These are phyloP conservation scores for Russula ochroleuca DNA, from an alignment of 768 basidiomycete species.

Conservation along the genomic window DNA sequence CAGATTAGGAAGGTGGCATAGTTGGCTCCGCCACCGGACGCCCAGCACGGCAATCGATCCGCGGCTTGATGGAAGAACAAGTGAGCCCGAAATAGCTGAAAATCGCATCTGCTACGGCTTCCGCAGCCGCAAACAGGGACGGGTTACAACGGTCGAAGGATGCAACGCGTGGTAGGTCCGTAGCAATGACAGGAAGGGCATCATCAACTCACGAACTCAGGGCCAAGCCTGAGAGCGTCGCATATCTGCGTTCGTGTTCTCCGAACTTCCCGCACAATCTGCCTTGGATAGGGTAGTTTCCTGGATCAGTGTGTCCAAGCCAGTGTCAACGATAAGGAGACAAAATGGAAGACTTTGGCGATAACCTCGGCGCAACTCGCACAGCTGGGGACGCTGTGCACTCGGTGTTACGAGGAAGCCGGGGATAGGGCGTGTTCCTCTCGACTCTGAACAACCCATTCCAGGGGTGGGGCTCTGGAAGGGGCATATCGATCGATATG, in stretches of 20 bases:
- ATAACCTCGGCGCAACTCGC: background rate
- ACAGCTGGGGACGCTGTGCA: background rate
- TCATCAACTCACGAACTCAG: slow-evolving; percentile 4
- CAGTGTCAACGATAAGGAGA: background rate
- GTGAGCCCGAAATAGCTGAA: background rate
- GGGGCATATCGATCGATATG: slow-evolving; percentile 15
- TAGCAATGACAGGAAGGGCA: background rate
- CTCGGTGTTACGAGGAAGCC: background rate
- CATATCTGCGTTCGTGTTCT: background rate
- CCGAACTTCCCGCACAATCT: background rate
- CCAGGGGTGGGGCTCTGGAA: slow-evolving; percentile 8
- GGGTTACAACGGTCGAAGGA: background rate
- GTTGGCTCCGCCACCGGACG: background rate
- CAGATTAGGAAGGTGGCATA: background rate
- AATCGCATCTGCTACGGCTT: background rate
- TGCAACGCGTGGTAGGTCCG: background rate
- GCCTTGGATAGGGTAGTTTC: background rate
- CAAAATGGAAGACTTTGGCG: background rate
- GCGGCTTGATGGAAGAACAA: background rate
- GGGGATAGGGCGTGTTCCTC: background rate
- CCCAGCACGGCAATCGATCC: slow-evolving; percentile 11
- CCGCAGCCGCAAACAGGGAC: background rate
- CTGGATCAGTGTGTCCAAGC: background rate
- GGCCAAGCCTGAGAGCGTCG: background rate
- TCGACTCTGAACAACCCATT: background rate